These are phyloP conservation scores for Tardiomyces depauwii DNA, from an alignment of 1,139 yeast genomes.

Conservation along the genomic window DNA sequence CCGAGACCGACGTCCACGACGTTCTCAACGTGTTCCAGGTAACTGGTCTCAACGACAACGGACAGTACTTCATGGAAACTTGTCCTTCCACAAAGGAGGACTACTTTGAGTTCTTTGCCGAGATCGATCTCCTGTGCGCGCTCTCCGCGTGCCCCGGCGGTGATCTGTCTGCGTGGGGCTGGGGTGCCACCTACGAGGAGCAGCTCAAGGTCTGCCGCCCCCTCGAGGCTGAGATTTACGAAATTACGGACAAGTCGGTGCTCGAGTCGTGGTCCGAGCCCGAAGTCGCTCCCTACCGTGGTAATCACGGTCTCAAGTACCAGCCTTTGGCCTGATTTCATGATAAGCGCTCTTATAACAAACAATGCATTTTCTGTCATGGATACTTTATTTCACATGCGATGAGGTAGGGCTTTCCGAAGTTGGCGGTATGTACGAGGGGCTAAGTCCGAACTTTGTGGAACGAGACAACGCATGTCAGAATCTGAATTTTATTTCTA, in stretches of 20 bases:
- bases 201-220: slow-evolving; percentile 57
- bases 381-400: too few relatives aligned
- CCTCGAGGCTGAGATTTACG: slow-evolving; percentile 49
- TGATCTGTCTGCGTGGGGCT: slow-evolving; percentile 56
- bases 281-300: slow-evolving; percentile 38
- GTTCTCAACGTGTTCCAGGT: slow-evolving; percentile 61
- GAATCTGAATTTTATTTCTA: too few relatives aligned
- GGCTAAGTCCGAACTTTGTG: too few relatives aligned
- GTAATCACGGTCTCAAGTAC: slow-evolving; percentile 39
- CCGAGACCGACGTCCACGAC: slow-evolving; percentile 58
- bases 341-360: too few relatives aligned
- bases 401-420: too few relatives aligned
- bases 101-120: slow-evolving; percentile 58
- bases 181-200: slow-evolving; percentile 49
- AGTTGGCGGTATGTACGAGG: too few relatives aligned
- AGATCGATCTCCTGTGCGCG: slow-evolving; percentile 52
- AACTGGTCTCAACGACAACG: slow-evolving; percentile 53
- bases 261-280: slow-evolving; percentile 44
- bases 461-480: too few relatives aligned
- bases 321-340: background rate
- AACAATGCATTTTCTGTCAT: too few relatives aligned
- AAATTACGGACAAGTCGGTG: slow-evolving; percentile 33
- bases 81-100: slow-evolving; percentile 50
- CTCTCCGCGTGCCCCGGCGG: slow-evolving; percentile 66
- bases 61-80: slow-evolving; percentile 61